A percentile compares a stretch with the other conserved stretches of the same genome.
Evolutionary conservation across 495 filamentous ascomycete species (phyloP).

Genomic region (Amniculicola lignicola): DNA sequence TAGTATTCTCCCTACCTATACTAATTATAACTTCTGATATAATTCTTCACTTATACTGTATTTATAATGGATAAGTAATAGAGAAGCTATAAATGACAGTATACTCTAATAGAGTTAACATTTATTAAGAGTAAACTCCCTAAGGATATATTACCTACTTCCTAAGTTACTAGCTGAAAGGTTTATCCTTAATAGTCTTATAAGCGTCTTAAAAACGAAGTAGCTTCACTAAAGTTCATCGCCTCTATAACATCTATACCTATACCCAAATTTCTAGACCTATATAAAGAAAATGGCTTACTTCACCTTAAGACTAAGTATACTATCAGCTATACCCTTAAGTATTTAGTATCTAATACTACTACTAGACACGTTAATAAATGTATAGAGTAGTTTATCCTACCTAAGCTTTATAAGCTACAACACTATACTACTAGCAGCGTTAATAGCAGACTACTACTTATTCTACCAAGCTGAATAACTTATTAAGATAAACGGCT

Average conservation of each 20-base stretch:
- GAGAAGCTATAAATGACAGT: too few relatives aligned
- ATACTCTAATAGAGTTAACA: too few relatives aligned
- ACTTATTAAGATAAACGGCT: slow-evolving; percentile 14
- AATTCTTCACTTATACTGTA: too few relatives aligned
- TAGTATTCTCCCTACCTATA: too few relatives aligned
- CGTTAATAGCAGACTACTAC: slow-evolving; percentile 7
- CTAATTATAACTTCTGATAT: too few relatives aligned
- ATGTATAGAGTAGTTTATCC: not conserved
- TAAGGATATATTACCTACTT: slow-evolving; percentile 5
- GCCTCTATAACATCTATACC: slow-evolving; percentile 12
- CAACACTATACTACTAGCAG: slow-evolving; percentile 9
- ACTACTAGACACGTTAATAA: slow-evolving; percentile 1
- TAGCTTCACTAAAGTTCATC: slow-evolving; percentile 16
- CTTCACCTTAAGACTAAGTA: slow-evolving; percentile 15
- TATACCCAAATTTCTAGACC: slow-evolving; percentile 7
- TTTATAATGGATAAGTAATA: too few relatives aligned
- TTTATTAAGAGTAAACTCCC: slow-evolving; percentile 17
- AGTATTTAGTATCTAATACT: slow-evolving; percentile 1
- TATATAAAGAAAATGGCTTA: slow-evolving; percentile 10
- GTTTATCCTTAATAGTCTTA: slow-evolving; percentile 2
- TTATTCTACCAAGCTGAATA: slow-evolving; percentile 14
- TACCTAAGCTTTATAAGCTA: slow-evolving; percentile 11
- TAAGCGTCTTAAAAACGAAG: slow-evolving; percentile 15
- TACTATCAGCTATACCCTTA: not conserved
- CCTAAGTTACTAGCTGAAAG: not conserved